Conservation (phyloP, 2,329 filamentous ascomycete species). For the Nothomitra cinnamomea region DNA sequence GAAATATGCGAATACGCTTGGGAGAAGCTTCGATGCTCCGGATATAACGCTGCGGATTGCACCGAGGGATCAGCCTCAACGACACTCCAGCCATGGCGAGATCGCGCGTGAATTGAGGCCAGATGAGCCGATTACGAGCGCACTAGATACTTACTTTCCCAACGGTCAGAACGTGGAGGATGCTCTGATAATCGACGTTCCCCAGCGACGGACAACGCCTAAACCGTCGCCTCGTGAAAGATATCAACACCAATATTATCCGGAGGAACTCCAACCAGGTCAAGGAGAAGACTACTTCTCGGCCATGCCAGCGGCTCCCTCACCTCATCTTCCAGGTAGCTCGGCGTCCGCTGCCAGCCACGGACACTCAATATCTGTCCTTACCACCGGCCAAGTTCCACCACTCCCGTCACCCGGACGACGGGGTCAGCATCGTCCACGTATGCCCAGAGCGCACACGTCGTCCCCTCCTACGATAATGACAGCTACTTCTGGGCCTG, state of each 20-base stretch:
- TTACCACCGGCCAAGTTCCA: slow-evolving; percentile 66
- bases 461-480: slow-evolving; percentile 56
- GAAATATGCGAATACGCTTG: slow-evolving; percentile 89
- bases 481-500: slow-evolving; percentile 27
- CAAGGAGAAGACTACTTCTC: slow-evolving; percentile 76
- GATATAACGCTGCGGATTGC: slow-evolving; percentile 68
- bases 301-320: slow-evolving; percentile 38
- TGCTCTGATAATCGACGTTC: slow-evolving; percentile 79
- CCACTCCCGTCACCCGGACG: slow-evolving; percentile 70
- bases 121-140: slow-evolving; percentile 66
- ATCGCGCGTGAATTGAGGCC: slow-evolving; percentile 59
- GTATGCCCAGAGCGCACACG: slow-evolving; percentile 54
- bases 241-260: slow-evolving; percentile 35
- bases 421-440: slow-evolving; percentile 38
- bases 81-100: slow-evolving; percentile 25
- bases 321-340: slow-evolving; percentile 21
- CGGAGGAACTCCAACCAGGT: slow-evolving; percentile 46
- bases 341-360: slow-evolving; percentile 20
- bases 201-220: slow-evolving; percentile 58
- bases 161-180: slow-evolving; percentile 79
- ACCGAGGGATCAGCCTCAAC: slow-evolving; percentile 39
- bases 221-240: slow-evolving; percentile 55
- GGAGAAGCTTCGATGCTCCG: slow-evolving; percentile 74
- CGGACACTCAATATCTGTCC: slow-evolving; percentile 57
- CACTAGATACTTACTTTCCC: slow-evolving; percentile 68